Evolutionary conservation across 495 filamentous ascomycete genomes (phyloP).

Genomic region (Opeltia flavorubescens): DNA sequence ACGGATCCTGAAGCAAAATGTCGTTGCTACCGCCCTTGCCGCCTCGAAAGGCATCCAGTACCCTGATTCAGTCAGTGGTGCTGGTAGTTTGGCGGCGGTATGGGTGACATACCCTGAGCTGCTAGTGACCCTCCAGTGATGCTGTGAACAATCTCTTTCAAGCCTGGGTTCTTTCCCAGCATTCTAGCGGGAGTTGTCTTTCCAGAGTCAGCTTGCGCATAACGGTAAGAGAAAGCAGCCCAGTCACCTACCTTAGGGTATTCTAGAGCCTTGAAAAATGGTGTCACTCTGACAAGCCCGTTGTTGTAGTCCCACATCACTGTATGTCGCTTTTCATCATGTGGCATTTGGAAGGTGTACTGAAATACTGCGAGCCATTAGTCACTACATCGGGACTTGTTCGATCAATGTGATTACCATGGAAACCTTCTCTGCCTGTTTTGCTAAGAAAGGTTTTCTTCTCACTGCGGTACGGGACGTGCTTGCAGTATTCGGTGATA

Average conservation of each 20-base stretch:
- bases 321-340: constrained; percentile 47
- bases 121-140: constrained; percentile 85
- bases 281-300: constrained; percentile 87
- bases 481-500: constrained; percentile 53
- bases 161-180: constrained; percentile 61
- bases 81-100: not conserved
- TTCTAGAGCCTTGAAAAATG: constrained; percentile 80
- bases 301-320: constrained; percentile 97
- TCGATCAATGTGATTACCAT: constrained; percentile 42
- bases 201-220: constrained; percentile 9
- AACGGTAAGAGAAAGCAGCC: not conserved
- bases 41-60: constrained; percentile 94
- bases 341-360: constrained; percentile 70
- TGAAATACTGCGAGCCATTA: constrained; percentile 53
- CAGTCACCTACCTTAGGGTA: constrained; percentile 58
- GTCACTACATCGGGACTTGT: not conserved
- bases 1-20: constrained; percentile 77
- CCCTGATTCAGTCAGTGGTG: constrained; percentile 37
- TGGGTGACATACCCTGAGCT: constrained; percentile 58
- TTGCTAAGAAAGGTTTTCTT: constrained; percentile 77
- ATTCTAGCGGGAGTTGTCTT: constrained; percentile 78
- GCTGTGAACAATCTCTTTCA: constrained; percentile 75
- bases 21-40: constrained; percentile 69
- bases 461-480: constrained; percentile 86
- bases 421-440: constrained; percentile 75